phyloP scores from a whole-genome alignment of 148 eudicot species.

The Vaccinium darrowii region DNA sequence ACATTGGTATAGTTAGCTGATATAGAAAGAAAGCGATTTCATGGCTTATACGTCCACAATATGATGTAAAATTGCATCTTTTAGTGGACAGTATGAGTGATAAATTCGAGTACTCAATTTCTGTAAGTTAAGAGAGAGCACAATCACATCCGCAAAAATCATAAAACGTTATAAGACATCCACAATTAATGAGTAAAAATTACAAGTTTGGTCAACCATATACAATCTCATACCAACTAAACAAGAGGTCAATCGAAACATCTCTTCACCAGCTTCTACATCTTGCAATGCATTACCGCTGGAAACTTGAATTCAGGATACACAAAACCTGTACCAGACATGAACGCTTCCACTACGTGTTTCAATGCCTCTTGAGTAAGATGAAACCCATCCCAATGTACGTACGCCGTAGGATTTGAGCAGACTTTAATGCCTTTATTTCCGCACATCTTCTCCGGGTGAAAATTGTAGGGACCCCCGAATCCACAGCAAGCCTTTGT shows the following conservation, averaged over 20 bases:
- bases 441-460: background rate
- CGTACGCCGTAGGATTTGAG: background rate
- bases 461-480: background rate
- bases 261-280: background rate
- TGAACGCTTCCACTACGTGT: background rate
- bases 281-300: background rate
- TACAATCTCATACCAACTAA: background rate
- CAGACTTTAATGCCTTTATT: background rate
- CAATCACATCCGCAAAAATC: background rate
- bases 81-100: too few relatives aligned
- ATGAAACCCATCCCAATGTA: background rate
- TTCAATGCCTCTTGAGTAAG: background rate
- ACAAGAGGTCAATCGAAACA: background rate
- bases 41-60: too few relatives aligned
- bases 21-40: background rate
- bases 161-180: background rate
- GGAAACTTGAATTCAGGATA: background rate
- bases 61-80: too few relatives aligned
- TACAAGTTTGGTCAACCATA: background rate
- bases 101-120: too few relatives aligned
- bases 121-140: too few relatives aligned
- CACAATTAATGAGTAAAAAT: background rate
- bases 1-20: conserved; percentile 18
- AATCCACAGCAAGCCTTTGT: background rate
- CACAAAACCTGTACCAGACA: background rate